These are phyloP conservation scores for Orbilia brochopaga DNA, from an alignment of 2,329 filamentous ascomycete genomes.

Conservation along the genomic window DNA sequence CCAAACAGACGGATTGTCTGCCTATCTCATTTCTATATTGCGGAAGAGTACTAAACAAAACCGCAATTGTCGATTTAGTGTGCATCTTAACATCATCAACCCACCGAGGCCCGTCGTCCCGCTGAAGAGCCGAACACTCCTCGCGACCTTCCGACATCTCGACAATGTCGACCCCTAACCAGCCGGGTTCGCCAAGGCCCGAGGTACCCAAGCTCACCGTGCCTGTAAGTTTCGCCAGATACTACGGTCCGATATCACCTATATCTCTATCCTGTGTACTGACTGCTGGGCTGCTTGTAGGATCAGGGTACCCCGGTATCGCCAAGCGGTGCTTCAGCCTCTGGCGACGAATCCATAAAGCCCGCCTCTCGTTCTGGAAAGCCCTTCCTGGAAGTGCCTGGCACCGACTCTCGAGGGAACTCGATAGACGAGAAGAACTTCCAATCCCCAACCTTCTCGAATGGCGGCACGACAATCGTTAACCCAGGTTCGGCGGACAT, in stretches of 20 bases:
- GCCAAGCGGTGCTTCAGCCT: conserved; percentile 17
- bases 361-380: conserved; percentile 44
- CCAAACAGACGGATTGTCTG: neutral
- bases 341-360: conserved; percentile 38
- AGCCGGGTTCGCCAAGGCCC: conserved; percentile 41
- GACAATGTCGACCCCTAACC: conserved; percentile 42
- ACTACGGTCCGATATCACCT: neutral
- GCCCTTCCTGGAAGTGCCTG: conserved; percentile 35
- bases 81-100: conserved; percentile 26
- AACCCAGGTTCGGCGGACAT: conserved; percentile 29
- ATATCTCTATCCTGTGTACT: neutral
- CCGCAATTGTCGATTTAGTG: conserved; percentile 23
- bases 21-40: neutral
- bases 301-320: conserved; percentile 37
- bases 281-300: conserved; percentile 1
- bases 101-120: conserved; percentile 9
- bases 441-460: conserved; percentile 48
- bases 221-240: conserved; percentile 20
- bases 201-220: conserved; percentile 45
- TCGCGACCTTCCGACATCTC: neutral
- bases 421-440: conserved; percentile 51
- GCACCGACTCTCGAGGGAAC: conserved; percentile 32
- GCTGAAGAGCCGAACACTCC: neutral
- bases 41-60: conserved; percentile 40
- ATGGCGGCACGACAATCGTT: conserved; percentile 49